Conservation (phyloP, 179 eudicot genomes). For the Corrigiola litoralis region DNA sequence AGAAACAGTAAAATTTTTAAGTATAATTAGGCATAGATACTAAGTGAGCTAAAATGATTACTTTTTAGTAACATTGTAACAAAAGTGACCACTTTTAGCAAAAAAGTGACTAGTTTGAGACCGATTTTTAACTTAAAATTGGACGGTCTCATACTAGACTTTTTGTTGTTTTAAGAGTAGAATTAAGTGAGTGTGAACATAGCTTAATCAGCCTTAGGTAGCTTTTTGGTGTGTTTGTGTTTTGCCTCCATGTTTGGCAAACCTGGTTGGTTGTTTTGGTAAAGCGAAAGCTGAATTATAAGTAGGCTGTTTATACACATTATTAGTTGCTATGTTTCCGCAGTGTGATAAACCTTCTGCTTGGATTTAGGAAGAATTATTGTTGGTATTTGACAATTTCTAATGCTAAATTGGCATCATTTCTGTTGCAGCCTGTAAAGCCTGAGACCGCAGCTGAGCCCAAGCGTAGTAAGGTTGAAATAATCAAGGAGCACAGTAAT, state of each 20-base stretch:
- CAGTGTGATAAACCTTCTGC: too few relatives aligned
- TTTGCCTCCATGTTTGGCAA: background rate
- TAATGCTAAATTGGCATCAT: constrained; percentile 4
- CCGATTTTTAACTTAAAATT: background rate
- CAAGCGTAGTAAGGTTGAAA: constrained; percentile 97
- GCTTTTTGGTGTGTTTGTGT: background rate
- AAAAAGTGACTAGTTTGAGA: background rate
- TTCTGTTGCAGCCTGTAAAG: constrained; percentile 68
- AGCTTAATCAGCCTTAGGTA: background rate
- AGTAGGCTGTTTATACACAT: background rate
- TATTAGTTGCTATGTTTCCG: background rate
- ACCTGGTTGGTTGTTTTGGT: too few relatives aligned
- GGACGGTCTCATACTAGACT: background rate
- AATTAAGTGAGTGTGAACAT: background rate
- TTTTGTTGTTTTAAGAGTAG: background rate
- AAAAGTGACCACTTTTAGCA: too few relatives aligned
- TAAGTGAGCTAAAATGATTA: too few relatives aligned
- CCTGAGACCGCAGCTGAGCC: constrained; percentile 58
- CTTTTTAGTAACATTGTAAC: too few relatives aligned
- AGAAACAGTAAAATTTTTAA: too few relatives aligned
- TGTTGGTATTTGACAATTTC: background rate
- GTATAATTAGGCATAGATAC: too few relatives aligned
- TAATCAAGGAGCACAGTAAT: constrained; percentile 89
- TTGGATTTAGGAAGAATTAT: background rate
- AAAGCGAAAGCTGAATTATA: background rate